Conservation (phyloP, 2,329 filamentous ascomycete genomes). For the Aspergillus ruber region DNA sequence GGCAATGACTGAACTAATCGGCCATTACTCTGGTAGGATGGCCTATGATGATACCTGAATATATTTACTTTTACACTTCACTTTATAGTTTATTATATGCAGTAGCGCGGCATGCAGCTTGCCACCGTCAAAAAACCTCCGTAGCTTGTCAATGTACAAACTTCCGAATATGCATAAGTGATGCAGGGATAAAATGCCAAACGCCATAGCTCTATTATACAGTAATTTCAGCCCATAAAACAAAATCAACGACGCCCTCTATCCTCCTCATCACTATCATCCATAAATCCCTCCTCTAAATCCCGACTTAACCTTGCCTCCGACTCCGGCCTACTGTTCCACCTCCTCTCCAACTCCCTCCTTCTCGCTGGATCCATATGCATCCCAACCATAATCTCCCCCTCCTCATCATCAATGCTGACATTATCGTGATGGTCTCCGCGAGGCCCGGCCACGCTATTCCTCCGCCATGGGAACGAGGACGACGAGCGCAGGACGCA, state of each 20-base stretch:
- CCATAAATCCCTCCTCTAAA: slow-evolving; percentile 68
- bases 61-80: background rate
- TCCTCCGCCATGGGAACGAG: slow-evolving; percentile 36
- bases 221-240: background rate
- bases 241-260: slow-evolving; percentile 20
- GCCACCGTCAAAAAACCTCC: too few species aligned
- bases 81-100: too few species aligned
- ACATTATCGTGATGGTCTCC: slow-evolving; percentile 48
- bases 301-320: slow-evolving; percentile 66
- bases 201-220: background rate
- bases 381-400: slow-evolving; percentile 44
- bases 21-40: slow-evolving; percentile 1
- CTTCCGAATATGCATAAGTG: too few species aligned
- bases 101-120: too few species aligned
- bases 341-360: slow-evolving; percentile 39
- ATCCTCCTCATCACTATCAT: slow-evolving; percentile 57
- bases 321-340: slow-evolving; percentile 34
- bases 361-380: slow-evolving; percentile 47
- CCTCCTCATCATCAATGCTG: slow-evolving; percentile 63
- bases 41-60: slow-evolving; percentile 3
- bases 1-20: slow-evolving; percentile 8
- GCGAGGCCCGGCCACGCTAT: slow-evolving; percentile 21
- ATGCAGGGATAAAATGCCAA: too few species aligned
- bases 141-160: too few species aligned
- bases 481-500: slow-evolving; percentile 35